Evolutionary conservation across 1,284 basidiomycete genomes (phyloP).

Genomic region (Cryptococcus jaspeensis): DNA sequence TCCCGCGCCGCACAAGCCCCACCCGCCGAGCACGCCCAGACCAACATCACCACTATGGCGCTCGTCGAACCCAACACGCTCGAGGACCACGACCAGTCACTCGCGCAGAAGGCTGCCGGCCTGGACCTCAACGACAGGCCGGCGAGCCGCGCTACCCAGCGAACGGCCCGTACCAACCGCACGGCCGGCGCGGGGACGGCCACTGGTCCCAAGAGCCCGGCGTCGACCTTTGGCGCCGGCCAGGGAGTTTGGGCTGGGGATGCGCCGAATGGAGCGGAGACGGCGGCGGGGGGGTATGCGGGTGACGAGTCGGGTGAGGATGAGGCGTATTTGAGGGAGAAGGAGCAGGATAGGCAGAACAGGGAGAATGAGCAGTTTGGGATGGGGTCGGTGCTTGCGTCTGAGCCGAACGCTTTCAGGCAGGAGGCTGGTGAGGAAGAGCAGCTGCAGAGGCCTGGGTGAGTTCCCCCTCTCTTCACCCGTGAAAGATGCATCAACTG

Average conservation of each 20-base stretch:
- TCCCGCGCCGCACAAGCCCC: too few relatives aligned
- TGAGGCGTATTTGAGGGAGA: background rate
- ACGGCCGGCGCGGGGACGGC: background rate
- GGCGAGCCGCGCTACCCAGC: constrained; percentile 13
- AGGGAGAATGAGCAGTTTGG: constrained; percentile 1
- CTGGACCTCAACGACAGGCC: constrained; percentile 19
- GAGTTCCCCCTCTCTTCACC: background rate
- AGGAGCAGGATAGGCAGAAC: background rate
- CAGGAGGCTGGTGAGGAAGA: constrained; percentile 5
- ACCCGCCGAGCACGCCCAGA: background rate
- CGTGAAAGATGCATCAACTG: background rate
- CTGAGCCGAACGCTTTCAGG: constrained; percentile 12
- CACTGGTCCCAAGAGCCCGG: background rate
- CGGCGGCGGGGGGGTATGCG: background rate
- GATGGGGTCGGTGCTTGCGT: constrained; percentile 6
- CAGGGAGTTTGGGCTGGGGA: background rate
- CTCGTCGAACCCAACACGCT: constrained; percentile 2
- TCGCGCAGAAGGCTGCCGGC: constrained; percentile 19
- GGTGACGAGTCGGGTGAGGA: background rate
- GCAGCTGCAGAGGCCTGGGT: constrained; percentile 12
- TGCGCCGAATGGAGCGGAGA: background rate
- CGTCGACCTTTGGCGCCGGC: background rate
- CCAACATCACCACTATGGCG: background rate
- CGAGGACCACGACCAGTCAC: constrained; percentile 18
- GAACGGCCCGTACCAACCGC: constrained; percentile 5